Conservation (phyloP, 805 yeast genomes). For the Wickerhamomyces sydowiorum region DNA sequence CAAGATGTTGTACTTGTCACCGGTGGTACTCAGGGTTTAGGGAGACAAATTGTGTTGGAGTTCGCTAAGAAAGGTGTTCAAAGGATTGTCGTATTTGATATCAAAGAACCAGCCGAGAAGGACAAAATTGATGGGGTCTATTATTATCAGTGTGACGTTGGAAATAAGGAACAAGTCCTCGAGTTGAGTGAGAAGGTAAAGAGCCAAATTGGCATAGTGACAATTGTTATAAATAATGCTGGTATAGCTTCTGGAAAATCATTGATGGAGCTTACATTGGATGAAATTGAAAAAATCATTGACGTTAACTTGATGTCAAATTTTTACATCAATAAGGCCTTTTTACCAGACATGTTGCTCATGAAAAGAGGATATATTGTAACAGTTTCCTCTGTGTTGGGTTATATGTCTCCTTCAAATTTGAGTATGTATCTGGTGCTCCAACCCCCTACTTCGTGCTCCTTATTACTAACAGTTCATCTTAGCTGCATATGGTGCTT, state of each 20-base stretch:
- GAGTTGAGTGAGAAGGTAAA: slow-evolving; percentile 34
- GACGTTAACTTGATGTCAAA: slow-evolving; percentile 67
- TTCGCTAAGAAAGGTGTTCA: slow-evolving; percentile 38
- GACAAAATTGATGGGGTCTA: slow-evolving; percentile 32
- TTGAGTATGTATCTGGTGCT: slow-evolving; percentile 31
- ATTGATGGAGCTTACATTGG: slow-evolving; percentile 45
- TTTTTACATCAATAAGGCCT: slow-evolving; percentile 61
- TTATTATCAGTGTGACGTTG: slow-evolving; percentile 68
- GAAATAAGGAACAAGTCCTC: slow-evolving; percentile 41
- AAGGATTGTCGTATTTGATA: slow-evolving; percentile 63
- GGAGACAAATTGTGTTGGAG: slow-evolving; percentile 49
- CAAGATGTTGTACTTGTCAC: slow-evolving; percentile 69
- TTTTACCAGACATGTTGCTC: slow-evolving; percentile 67
- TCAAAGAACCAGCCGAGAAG: slow-evolving; percentile 28
- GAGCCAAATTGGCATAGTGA: slow-evolving; percentile 49
- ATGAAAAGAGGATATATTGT: slow-evolving; percentile 67
- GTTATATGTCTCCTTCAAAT: slow-evolving; percentile 79
- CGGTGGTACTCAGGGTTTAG: slow-evolving; percentile 82
- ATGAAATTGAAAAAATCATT: slow-evolving; percentile 57
- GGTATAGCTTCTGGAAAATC: slow-evolving; percentile 62
- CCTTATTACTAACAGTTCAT: not conserved
- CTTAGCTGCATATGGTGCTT: slow-evolving; percentile 77
- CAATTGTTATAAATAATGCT: slow-evolving; percentile 80
- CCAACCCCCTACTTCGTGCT: not conserved
- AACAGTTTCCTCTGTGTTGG: slow-evolving; percentile 79